Conservation (phyloP, 169 alveolate genomes). For the Plasmodium malariae region DNA sequence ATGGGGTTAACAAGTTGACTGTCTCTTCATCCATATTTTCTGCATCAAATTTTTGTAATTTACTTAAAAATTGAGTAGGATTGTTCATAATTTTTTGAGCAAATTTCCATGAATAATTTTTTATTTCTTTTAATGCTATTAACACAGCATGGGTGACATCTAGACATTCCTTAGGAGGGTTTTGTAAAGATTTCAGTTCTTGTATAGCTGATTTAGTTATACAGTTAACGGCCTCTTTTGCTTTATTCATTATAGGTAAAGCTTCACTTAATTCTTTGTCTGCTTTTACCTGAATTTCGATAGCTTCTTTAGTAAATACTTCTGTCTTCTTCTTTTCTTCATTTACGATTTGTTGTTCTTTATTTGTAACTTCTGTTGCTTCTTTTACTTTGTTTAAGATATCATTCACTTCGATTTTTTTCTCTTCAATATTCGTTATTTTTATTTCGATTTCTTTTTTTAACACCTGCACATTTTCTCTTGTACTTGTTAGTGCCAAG, state of each 20-base stretch:
- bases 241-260: constrained; percentile 96
- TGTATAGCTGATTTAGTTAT: constrained; percentile 93
- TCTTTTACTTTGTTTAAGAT: constrained; percentile 89
- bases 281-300: constrained; percentile 90
- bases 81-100: constrained; percentile 95
- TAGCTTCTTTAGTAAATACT: constrained; percentile 91
- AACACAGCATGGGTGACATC: constrained; percentile 94
- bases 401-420: constrained; percentile 70
- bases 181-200: constrained; percentile 94
- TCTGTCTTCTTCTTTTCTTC: constrained; percentile 92
- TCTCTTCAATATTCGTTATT: constrained; percentile 61
- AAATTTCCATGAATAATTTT: constrained; percentile 93
- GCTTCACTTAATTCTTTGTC: constrained; percentile 95
- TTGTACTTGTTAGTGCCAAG: constrained; percentile 43
- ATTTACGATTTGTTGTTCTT: constrained; percentile 93
- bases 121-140: constrained; percentile 92
- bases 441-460: constrained; percentile 63
- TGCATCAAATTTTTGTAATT: constrained; percentile 92
- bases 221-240: constrained; percentile 96
- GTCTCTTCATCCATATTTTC: constrained; percentile 94
- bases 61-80: constrained; percentile 93
- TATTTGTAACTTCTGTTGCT: constrained; percentile 94
- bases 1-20: constrained; percentile 91
- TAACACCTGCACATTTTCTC: constrained; percentile 67
- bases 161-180: constrained; percentile 95